Base-by-base conservation (phyloP, 148 eudicot species). In the Cornus controversa region DNA sequence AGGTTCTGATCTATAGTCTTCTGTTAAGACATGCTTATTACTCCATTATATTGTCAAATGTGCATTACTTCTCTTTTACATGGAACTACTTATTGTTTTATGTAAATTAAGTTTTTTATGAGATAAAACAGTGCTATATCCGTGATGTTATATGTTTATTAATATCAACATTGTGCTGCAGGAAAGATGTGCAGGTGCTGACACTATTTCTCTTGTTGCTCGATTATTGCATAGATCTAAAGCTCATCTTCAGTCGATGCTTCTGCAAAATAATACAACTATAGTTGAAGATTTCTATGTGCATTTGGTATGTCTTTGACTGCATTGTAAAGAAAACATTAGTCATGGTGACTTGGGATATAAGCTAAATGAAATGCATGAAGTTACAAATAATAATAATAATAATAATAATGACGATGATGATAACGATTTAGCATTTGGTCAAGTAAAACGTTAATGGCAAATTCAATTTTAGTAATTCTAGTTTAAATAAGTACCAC, bases 121-220 rank as follows among this genome's bases (percentile, higher is more conserved):
- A 54, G 28, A 45, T 75, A 58, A 66, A 42, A 20, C n/a, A 25
- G 20, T 18, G 11, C 53, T 28, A 18, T 24, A 34, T 53, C 50
- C 14, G 53, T 50, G 23, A 75, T 75, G 57, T 47, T 40, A 18
- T 73, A 27, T 62, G 47, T 42, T 28, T 80, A 53, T 75, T 40
- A 27, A 58, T 62, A 40, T 84, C 57, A n/a, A 77, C 47, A 68
- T 79, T 57, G 75, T 85, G 80, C 83, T 90, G 90, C 96, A 95
- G 99, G 99, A 95, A 84, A 89, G 96, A 82, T 95, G 97, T 83
- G 86, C 92, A 47, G 92, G 87, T 76, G 97, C 91, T 82, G 94
- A 95, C 71, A 91, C 96, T 71, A 80, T 95, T 73, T 85, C 92
- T 82, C 87, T 89, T 84, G 92, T 95, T 72, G 96, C 97, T 85